Evolutionary conservation across 306 rosid genomes (phyloP), one percentile per base, ranked within the genome.

Genomic region (Rosa multiflora): DNA sequence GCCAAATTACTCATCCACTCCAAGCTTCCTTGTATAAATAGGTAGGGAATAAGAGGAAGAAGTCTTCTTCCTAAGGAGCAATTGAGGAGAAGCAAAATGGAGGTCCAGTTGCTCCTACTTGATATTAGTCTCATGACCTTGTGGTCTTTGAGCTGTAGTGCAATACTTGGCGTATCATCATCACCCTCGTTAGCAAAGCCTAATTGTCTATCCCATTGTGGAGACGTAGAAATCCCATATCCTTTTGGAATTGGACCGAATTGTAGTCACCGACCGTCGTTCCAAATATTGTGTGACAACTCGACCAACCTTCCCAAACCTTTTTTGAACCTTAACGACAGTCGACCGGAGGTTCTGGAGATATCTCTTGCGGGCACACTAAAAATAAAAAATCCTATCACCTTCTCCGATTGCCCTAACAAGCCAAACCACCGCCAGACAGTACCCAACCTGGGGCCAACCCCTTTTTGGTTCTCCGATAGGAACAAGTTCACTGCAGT

Each of bases 181-280:
- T 8, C 61, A 7, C 67, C 67, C 67, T 26, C 40, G 1, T 26
- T 26, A 23, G 67, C 67, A 23, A 61, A 61, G 39, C 67, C 67
- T 59, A 10, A 59, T 23, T 59, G 67, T 59, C 1, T 21, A 35
- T 2, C 51, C 1, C 11, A 0, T 1, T 90, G 91, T 42, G 90
- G 90, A 39, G 0, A 0, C 0, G 0, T 81, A 5, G 0, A 1
- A 0, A 81, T 89, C 62, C 75, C 88, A 11, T 81, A 42, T 40
- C 91, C 94, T 1, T 90, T 88, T 3, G 91, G 90, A 29, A 84
- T 88, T 37, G 75, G 69, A 0, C 17, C 18, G 0, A 11, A 15
- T 2, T 6, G 55, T 26, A 26, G 29, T 26, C 29, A 26, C 29
- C 1, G 29, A 26, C 29, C 29, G 29, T 26, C 1, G 88, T 88